Percentiles rank a stretch among this genome's conserved stretches.
Conservation (phyloP, 352 stramenopile species). For the Phytopythium cucurbitacearum region DNA sequence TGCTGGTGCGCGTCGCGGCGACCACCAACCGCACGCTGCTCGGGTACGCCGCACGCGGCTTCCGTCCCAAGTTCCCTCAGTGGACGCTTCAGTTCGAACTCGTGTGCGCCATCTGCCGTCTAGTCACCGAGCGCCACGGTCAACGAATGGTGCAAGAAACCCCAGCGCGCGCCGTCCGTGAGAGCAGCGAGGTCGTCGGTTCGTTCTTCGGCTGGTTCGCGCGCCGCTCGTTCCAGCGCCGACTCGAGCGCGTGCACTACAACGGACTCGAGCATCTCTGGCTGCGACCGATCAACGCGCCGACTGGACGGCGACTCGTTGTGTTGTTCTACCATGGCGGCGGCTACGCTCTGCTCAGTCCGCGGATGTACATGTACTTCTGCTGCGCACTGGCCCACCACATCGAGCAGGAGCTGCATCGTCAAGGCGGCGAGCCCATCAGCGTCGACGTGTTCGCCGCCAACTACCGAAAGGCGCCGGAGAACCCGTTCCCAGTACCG, state of each 20-base stretch:
- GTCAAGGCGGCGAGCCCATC: neutral
- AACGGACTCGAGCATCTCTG: conserved; percentile 47
- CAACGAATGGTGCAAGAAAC: conserved; percentile 10
- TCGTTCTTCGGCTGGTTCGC: conserved; percentile 20
- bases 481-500: conserved; percentile 32
- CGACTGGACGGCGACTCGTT: conserved; percentile 12
- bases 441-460: conserved; percentile 32
- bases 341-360: conserved; percentile 32
- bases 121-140: conserved; percentile 12
- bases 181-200: conserved; percentile 14
- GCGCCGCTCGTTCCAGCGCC: conserved; percentile 10
- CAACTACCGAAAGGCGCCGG: conserved; percentile 52
- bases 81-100: conserved; percentile 40
- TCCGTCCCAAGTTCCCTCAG: conserved; percentile 17
- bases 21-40: conserved; percentile 8
- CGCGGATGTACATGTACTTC: conserved; percentile 32
- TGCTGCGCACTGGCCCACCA: conserved; percentile 13
- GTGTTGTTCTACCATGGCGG: conserved; percentile 46
- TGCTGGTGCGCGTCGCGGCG: conserved; percentile 6
- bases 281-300: conserved; percentile 12
- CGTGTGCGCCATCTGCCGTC: conserved; percentile 12
- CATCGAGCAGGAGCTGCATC: conserved; percentile 16
- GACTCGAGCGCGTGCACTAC: conserved; percentile 17
- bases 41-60: conserved; percentile 13
- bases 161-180: conserved; percentile 16